These are phyloP conservation scores for Jamesozyma lodderae DNA, from an alignment of 805 yeast species.

Conservation along the genomic window DNA sequence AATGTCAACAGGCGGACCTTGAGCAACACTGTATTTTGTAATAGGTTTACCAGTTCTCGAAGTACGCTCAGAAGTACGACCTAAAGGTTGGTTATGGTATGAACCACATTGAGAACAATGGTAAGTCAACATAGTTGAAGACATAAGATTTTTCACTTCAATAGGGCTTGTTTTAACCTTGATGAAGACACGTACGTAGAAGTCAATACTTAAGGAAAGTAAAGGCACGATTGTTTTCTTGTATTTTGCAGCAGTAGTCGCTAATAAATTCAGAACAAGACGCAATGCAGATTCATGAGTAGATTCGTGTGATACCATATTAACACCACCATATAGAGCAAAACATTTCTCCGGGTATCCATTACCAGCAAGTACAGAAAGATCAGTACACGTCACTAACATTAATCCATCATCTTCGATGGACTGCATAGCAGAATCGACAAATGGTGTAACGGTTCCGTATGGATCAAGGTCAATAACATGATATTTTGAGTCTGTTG, in stretches of 20 bases:
- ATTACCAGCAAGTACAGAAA: conserved; percentile 90
- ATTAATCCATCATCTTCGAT: conserved; percentile 79
- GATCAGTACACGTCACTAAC: conserved; percentile 90
- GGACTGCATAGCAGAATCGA: conserved; percentile 82
- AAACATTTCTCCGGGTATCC: conserved; percentile 96
- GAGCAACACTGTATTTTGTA: conserved; percentile 52
- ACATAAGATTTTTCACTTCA: conserved; percentile 69
- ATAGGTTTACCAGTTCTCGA: conserved; percentile 29
- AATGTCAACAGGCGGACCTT: conserved; percentile 51
- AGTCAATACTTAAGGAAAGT: conserved; percentile 79
- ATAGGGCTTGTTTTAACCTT: conserved; percentile 70
- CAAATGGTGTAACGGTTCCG: conserved; percentile 93
- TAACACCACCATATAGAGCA: conserved; percentile 89
- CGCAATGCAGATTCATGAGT: conserved; percentile 92
- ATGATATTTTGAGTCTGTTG: conserved; percentile 48
- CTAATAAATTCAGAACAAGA: conserved; percentile 66
- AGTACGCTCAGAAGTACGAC: conserved; percentile 42
- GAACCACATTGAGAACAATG: conserved; percentile 86
- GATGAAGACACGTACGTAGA: conserved; percentile 80
- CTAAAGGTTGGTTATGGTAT: conserved; percentile 62
- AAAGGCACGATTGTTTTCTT: conserved; percentile 83
- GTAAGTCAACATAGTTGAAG: conserved; percentile 68
- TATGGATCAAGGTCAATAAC: conserved; percentile 94
- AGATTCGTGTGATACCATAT: conserved; percentile 66
- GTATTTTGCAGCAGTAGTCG: conserved; percentile 80